Evolutionary conservation across 2,329 filamentous ascomycete species (phyloP).

Genomic region (Colletotrichum costaricense): DNA sequence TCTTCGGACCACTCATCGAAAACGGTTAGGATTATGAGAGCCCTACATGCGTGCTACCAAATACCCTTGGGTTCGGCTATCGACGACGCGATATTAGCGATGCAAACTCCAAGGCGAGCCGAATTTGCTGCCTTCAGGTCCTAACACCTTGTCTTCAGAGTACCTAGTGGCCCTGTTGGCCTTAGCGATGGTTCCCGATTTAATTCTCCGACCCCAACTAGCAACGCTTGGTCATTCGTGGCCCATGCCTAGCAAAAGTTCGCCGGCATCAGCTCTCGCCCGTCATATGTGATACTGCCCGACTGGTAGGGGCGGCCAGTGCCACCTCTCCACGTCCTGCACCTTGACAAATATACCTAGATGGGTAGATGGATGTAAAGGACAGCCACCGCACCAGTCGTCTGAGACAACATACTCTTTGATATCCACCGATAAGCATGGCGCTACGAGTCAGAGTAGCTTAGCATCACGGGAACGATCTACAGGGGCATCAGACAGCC

Average conservation of each 20-base stretch:
- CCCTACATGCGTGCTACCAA: background rate
- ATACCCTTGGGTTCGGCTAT: background rate
- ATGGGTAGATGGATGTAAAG: background rate
- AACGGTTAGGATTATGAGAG: background rate
- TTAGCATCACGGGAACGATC: conserved; percentile 25
- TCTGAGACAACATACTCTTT: conserved; percentile 16
- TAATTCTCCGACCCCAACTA: conserved; percentile 26
- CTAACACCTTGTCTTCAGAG: conserved; percentile 4
- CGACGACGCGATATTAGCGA: too few species aligned
- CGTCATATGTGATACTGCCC: background rate
- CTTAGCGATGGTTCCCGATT: conserved; percentile 8
- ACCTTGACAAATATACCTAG: conserved; percentile 6
- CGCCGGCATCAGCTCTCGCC: conserved; percentile 3
- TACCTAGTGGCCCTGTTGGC: background rate
- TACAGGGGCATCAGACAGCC: conserved; percentile 21
- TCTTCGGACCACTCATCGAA: background rate
- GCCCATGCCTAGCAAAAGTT: background rate
- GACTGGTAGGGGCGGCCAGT: too few species aligned
- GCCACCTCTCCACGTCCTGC: background rate
- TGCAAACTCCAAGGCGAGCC: too few species aligned
- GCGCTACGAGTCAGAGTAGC: conserved; percentile 5
- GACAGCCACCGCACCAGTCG: background rate
- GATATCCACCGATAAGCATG: background rate
- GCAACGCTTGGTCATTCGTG: background rate
- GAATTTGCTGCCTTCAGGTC: background rate